Conservation (phyloP, 1,284 basidiomycete genomes). For the Ustilago tritici region DNA sequence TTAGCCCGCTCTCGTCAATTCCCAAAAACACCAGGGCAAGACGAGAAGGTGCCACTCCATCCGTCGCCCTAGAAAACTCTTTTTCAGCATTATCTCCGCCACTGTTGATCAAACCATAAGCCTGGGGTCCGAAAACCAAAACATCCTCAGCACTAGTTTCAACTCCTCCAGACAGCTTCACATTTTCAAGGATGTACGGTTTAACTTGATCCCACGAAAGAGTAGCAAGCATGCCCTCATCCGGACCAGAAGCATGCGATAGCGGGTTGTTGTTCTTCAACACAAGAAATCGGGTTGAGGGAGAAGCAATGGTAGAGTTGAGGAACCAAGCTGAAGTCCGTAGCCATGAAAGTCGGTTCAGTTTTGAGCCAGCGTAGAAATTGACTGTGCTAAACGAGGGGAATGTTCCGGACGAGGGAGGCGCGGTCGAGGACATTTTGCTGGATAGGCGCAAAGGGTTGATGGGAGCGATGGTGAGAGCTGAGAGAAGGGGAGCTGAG, state of each 20-base stretch:
- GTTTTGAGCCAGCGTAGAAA: constrained; percentile 61
- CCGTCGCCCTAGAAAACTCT: constrained; percentile 47
- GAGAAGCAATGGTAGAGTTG: constrained; percentile 62
- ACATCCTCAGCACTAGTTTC: constrained; percentile 5
- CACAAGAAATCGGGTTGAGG: constrained; percentile 65
- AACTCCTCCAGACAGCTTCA: constrained; percentile 36
- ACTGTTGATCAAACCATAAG: constrained; percentile 40
- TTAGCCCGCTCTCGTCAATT: constrained; percentile 49
- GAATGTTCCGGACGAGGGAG: constrained; percentile 18
- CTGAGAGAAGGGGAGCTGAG: not conserved
- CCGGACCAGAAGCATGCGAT: constrained; percentile 43
- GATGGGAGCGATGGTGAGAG: not conserved
- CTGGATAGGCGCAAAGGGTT: too few species aligned
- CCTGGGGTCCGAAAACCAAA: constrained; percentile 59
- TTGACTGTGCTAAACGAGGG: constrained; percentile 58
- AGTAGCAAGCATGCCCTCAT: constrained; percentile 53
- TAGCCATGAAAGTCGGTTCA: constrained; percentile 68
- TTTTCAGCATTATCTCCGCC: constrained; percentile 14
- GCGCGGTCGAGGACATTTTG: constrained; percentile 19
- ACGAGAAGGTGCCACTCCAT: constrained; percentile 49
- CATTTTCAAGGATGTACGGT: constrained; percentile 45
- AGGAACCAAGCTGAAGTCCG: constrained; percentile 67
- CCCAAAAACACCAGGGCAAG: constrained; percentile 64
- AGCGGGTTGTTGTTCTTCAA: constrained; percentile 68
- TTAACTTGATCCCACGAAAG: constrained; percentile 67